Evolutionary conservation across 2,329 filamentous ascomycete genomes (phyloP), one percentile per base, ranked within the genome.

Genomic region (Elsinoe australis): DNA sequence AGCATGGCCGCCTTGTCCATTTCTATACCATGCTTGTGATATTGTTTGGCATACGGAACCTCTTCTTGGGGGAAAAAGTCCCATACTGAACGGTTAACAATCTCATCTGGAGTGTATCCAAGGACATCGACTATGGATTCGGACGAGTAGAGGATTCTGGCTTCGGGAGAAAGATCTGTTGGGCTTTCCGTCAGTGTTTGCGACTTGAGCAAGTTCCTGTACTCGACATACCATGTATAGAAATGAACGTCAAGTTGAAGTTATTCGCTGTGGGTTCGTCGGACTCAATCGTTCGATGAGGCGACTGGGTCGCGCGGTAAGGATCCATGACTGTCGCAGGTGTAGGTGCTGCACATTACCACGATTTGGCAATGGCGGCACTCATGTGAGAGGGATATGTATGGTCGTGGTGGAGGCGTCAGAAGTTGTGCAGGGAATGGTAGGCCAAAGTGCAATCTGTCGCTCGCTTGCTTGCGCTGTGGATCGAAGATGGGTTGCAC

Each of bases 41-140:
- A 72, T 22, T 77, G 75, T 52, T 80, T 79, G 29, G 86, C 87
- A 58, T 84, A 79, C 0, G 83, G 82, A 15, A 89, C 71, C 66
- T 94, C 86, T 6, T 88, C 81, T 1, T 83, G 83, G 58, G 90
- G 85, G 61, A 94, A 94, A 64, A 85, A 94, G 22, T 92, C 83
- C 72, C 89, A 94, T 59, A 80, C 83, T 51, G 87, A 87, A 59
- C 73, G 80, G 53, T 84, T 81, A 58, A 81, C 75, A 12, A 94
- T 79, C 61, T 94, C 85, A 52, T 82, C 73, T 2, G 87, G 83
- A 15, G 77, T 74, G 60, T 87, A 90, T 46, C 86, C 87, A 33
- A 94, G 76, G 53, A 94, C 87, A 58, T 94, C 85, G 57, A 80
- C 72, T 54, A 94, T 80, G 2, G 87, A 92, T 58, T 88, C 85